Evolutionary conservation across 2,329 filamentous ascomycete genomes (phyloP).

Genomic region (Phoma sp.): DNA sequence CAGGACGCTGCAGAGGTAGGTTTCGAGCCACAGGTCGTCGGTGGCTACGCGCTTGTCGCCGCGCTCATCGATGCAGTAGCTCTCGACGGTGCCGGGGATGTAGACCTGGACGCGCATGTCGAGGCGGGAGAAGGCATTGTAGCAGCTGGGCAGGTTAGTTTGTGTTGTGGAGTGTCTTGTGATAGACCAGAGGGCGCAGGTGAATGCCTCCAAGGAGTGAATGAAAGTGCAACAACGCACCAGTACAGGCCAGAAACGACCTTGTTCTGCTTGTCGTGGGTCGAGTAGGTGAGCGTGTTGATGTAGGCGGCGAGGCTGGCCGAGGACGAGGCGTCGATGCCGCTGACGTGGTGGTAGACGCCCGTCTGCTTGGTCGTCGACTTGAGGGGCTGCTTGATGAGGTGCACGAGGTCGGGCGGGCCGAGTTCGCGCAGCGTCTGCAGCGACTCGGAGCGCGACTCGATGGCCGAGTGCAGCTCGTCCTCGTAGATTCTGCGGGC

Average conservation of each 20-base stretch:
- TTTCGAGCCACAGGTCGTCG: constrained; percentile 95
- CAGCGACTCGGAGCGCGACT: constrained; percentile 89
- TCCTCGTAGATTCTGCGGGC: constrained; percentile 84
- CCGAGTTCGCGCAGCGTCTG: constrained; percentile 88
- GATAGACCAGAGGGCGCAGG: too few species aligned
- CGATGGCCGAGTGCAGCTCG: constrained; percentile 87
- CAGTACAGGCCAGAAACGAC: constrained; percentile 95
- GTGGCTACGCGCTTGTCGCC: constrained; percentile 93
- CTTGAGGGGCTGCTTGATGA: constrained; percentile 77
- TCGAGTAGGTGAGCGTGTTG: constrained; percentile 93
- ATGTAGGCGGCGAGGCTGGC: constrained; percentile 97
- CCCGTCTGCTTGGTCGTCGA: constrained; percentile 70
- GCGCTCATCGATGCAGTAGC: constrained; percentile 95
- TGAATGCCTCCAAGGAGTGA: too few species aligned
- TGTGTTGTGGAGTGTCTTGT: too few species aligned
- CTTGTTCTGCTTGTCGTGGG: constrained; percentile 83
- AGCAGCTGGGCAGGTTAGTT: constrained; percentile 67
- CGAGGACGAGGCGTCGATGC: constrained; percentile 95
- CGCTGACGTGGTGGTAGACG: constrained; percentile 97
- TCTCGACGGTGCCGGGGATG: constrained; percentile 94
- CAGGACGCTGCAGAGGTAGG: constrained; percentile 92
- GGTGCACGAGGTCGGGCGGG: constrained; percentile 92
- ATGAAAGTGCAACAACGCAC: constrained; percentile 55
- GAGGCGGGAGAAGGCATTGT: constrained; percentile 97
- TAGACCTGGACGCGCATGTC: constrained; percentile 99